A percentile compares a stretch with the other conserved stretches of the same genome.
Conservation (phyloP, 75 land plant species). For the Picea sitchensis region DNA sequence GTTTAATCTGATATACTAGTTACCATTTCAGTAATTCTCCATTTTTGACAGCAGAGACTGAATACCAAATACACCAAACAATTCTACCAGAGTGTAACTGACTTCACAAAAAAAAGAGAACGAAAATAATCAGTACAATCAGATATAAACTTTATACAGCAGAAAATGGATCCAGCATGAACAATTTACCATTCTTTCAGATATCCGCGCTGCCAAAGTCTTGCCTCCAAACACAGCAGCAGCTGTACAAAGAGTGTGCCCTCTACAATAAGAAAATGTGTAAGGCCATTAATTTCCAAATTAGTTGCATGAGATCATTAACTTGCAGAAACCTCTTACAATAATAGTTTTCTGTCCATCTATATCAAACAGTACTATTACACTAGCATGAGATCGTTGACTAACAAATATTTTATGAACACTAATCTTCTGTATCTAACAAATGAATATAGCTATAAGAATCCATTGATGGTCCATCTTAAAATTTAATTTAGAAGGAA, state of each 20-base stretch:
- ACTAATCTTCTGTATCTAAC: neutral
- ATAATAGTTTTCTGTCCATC: neutral
- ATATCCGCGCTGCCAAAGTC: slow-evolving; percentile 81
- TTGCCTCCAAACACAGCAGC: slow-evolving; percentile 94
- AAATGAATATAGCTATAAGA: neutral
- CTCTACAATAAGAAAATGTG: slow-evolving; percentile 36
- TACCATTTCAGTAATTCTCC: neutral
- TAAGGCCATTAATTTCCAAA: slow-evolving; percentile 1
- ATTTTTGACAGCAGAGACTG: neutral
- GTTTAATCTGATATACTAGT: neutral
- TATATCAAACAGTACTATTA: neutral
- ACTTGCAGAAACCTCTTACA: neutral
- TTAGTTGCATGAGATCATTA: neutral
- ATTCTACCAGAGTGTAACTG: slow-evolving; percentile 76
- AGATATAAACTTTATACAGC: neutral
- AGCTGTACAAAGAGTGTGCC: slow-evolving; percentile 77
- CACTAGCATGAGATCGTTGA: neutral
- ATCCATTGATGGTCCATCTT: slow-evolving; percentile 8
- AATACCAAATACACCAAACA: slow-evolving; percentile 70
- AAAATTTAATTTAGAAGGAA: neutral
- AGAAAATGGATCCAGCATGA: neutral
- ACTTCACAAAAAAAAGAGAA: slow-evolving; percentile 7
- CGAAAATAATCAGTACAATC: neutral
- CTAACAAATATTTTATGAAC: neutral
- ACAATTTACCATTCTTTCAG: slow-evolving; percentile 71